Base-by-base conservation (phyloP, 2,329 filamentous ascomycete species). In the Aspergillus sp. region DNA sequence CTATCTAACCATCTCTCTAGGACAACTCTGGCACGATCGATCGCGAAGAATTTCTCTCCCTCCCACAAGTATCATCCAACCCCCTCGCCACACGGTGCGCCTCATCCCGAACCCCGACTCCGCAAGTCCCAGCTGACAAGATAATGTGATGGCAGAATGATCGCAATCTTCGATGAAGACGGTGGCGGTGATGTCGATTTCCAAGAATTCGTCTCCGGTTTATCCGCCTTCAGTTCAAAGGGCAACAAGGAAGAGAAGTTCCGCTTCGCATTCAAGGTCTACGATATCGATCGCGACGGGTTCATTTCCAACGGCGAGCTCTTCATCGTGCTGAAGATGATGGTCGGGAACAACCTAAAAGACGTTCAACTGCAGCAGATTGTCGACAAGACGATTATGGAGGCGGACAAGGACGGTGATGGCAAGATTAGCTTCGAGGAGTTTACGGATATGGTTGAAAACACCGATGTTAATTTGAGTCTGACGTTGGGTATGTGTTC, bases 241-340 rank as follows among this genome's bases (percentile, higher is more conserved):
- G 95, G 95, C 62, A 97, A 98, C 81, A 98, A 99, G 82, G 92
- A 97, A 78, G 93, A 99, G 81, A 99, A 99, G 82, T 84, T 98
- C 64, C 88, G 87, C 55, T 99, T 99, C 73, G 95, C 95, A 45
- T 99, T 99, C 86, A 96, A 97, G 78, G 95, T 99, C 61, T 99
- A 99, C 82, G 95, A 99, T 76, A 98, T 99, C 71, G 95, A 99
- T 78, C 91, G 95, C 60, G 95, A 99, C 76, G 95, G 95, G 23
- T 99, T 90, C 80, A 99, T 99, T 73, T 96, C 91, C 81, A 99
- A 99, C 77, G 95, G 95, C 70, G 95, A 99, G 82, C 85, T 99
- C 52, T 99, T 98, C 77, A 98, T 99, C 70, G 95, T 99, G 71
- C 84, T 99, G 70, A 99, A 99, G 89, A 99, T 99, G 95, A 99